These are phyloP conservation scores for Kazachstania sp. DNA, from an alignment of 1,139 yeast species.

Conservation along the genomic window DNA sequence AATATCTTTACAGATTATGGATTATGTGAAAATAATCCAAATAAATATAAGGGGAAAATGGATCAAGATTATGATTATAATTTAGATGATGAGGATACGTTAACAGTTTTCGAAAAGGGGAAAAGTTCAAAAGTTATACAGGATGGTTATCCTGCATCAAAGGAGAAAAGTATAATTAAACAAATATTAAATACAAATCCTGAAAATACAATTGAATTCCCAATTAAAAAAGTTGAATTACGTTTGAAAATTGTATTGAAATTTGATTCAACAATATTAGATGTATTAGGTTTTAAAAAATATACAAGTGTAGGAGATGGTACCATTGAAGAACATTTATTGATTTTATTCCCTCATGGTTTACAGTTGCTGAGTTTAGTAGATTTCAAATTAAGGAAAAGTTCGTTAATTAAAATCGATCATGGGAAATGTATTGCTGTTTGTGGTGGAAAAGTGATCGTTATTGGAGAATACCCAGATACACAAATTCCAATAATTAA, in stretches of 20 bases:
- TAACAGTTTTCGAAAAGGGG: constrained; percentile 34
- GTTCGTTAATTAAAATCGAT: constrained; percentile 19
- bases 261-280: constrained; percentile 36
- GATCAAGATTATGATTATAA: constrained; percentile 21
- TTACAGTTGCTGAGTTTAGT: constrained; percentile 35
- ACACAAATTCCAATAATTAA: constrained; percentile 7
- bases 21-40: constrained; percentile 16
- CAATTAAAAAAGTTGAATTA: constrained; percentile 31
- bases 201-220: constrained; percentile 26
- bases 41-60: constrained; percentile 10
- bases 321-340: constrained; percentile 21
- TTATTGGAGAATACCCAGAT: constrained; percentile 14
- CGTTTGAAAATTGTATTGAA: constrained; percentile 39
- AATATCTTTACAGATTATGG: constrained; percentile 27
- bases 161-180: constrained; percentile 29
- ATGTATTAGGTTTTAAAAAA: constrained; percentile 30
- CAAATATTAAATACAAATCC: constrained; percentile 13
- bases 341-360: constrained; percentile 36
- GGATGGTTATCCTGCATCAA: constrained; percentile 38
- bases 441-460: constrained; percentile 27
- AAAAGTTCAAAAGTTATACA: constrained; percentile 37
- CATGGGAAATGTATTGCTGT: constrained; percentile 26
- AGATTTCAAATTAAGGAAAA: constrained; percentile 25
- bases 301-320: constrained; percentile 17
- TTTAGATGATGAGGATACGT: constrained; percentile 34